Percentiles rank a stretch among this genome's conserved stretches.
These are phyloP conservation scores for Penicillium nordicum DNA, from an alignment of 2,329 filamentous ascomycete species.

Conservation along the genomic window DNA sequence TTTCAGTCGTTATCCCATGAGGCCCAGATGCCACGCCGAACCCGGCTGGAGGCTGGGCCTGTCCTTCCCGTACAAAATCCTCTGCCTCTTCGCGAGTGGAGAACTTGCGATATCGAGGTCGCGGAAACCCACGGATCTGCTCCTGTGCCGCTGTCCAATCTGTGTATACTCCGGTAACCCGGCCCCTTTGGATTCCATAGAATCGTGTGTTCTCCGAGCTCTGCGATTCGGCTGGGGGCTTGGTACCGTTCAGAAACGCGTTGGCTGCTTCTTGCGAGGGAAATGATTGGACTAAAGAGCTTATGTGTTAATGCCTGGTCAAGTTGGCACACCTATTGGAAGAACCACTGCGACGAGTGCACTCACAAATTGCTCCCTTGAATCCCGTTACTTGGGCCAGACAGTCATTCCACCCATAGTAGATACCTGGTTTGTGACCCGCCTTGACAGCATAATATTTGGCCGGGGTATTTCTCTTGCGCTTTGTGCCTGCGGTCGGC, in stretches of 20 bases:
- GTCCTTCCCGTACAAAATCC: slow-evolving; percentile 61
- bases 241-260: slow-evolving; percentile 66
- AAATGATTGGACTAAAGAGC: slow-evolving; percentile 73
- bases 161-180: slow-evolving; percentile 60
- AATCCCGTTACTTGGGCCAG: slow-evolving; percentile 60
- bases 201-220: slow-evolving; percentile 47
- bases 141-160: slow-evolving; percentile 67
- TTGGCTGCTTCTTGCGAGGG: slow-evolving; percentile 69
- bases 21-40: slow-evolving; percentile 33
- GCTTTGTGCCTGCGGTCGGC: slow-evolving; percentile 50
- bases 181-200: slow-evolving; percentile 59
- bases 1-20: slow-evolving; percentile 41
- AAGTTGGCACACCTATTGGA: neutral
- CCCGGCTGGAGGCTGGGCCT: slow-evolving; percentile 25
- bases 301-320: neutral
- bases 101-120: slow-evolving; percentile 67
- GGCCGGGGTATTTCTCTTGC: slow-evolving; percentile 50
- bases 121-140: slow-evolving; percentile 71
- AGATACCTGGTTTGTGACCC: slow-evolving; percentile 60
- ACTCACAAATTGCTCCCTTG: slow-evolving; percentile 67
- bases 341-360: neutral
- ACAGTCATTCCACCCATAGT: slow-evolving; percentile 62
- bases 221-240: slow-evolving; percentile 40
- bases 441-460: slow-evolving; percentile 64
- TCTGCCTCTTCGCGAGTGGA: slow-evolving; percentile 68